A percentile compares a stretch with the other conserved stretches of the same genome.
These are phyloP conservation scores for Podospora conica DNA, from an alignment of 495 filamentous ascomycete species.

Conservation along the genomic window DNA sequence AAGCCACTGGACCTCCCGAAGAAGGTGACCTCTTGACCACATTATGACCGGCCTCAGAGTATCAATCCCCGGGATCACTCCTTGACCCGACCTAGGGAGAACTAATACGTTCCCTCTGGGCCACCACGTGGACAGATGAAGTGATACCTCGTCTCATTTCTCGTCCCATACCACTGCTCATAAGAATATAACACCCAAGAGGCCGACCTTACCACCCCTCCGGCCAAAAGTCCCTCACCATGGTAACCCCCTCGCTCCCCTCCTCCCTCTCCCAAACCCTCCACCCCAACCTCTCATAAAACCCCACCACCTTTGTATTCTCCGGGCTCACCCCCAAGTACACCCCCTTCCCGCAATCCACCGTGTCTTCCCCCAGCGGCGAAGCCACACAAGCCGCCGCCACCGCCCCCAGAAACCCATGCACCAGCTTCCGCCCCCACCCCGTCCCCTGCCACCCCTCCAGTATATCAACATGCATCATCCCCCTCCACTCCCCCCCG, in stretches of 20 bases:
- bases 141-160: not conserved
- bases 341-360: slow-evolving; percentile 28
- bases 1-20: too few species aligned
- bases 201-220: too few species aligned
- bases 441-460: slow-evolving; percentile 29
- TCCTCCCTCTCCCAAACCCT: slow-evolving; percentile 30
- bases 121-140: too few species aligned
- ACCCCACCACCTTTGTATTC: slow-evolving; percentile 38
- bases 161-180: not conserved
- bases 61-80: too few species aligned
- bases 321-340: slow-evolving; percentile 35
- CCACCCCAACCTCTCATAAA: slow-evolving; percentile 40
- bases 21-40: too few species aligned
- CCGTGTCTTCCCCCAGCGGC: slow-evolving; percentile 21
- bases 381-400: too few species aligned
- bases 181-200: too few species aligned
- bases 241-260: slow-evolving; percentile 32
- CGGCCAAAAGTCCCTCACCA: slow-evolving; percentile 30
- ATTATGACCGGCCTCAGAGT: too few species aligned
- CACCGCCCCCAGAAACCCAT: slow-evolving; percentile 31
- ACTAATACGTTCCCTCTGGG: too few species aligned
- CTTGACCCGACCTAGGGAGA: too few species aligned
- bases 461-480: slow-evolving; percentile 41
- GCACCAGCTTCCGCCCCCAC: slow-evolving; percentile 35
- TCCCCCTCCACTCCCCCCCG: slow-evolving; percentile 26